A percentile compares a stretch with the other conserved stretches of the same genome.
Conservation (phyloP, 2,329 filamentous ascomycete species). For the Curvularia spicifera region DNA sequence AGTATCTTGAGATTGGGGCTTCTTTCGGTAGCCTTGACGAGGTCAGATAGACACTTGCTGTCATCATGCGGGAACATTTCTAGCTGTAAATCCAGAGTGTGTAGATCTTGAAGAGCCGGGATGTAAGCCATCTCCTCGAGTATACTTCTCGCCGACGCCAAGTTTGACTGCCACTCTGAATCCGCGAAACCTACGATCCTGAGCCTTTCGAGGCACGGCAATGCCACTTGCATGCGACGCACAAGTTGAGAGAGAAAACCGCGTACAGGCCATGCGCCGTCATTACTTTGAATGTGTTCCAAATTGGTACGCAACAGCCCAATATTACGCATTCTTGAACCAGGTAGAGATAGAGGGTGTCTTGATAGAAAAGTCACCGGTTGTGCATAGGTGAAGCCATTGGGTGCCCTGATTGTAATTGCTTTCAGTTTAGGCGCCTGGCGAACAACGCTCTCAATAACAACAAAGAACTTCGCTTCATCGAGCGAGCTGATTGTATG, state of each 20-base stretch:
- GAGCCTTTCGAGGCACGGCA: background rate
- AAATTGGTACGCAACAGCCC: background rate
- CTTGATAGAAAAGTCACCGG: background rate
- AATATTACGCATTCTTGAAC: background rate
- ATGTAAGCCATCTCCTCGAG: background rate
- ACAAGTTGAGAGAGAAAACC: background rate
- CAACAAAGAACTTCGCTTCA: background rate
- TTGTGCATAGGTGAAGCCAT: background rate
- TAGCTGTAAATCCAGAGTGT: slow-evolving; percentile 8
- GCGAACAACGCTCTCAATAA: background rate
- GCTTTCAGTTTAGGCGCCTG: background rate
- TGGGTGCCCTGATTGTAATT: slow-evolving; percentile 5
- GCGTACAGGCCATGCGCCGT: background rate
- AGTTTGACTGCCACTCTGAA: slow-evolving; percentile 4
- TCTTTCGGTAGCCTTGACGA: slow-evolving; percentile 1
- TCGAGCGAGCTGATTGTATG: background rate
- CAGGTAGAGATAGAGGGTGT: too few species aligned
- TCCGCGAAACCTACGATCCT: background rate
- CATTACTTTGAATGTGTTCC: background rate
- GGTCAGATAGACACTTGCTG: background rate
- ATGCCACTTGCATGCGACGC: too few species aligned
- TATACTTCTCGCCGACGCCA: background rate
- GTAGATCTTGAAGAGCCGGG: background rate
- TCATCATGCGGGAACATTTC: slow-evolving; percentile 3
- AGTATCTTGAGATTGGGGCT: slow-evolving; percentile 4